A percentile compares a stretch with the other conserved stretches of the same genome.
These are phyloP conservation scores for Trichoderma koningiopsis DNA, from an alignment of 2,329 filamentous ascomycete genomes.

Conservation along the genomic window DNA sequence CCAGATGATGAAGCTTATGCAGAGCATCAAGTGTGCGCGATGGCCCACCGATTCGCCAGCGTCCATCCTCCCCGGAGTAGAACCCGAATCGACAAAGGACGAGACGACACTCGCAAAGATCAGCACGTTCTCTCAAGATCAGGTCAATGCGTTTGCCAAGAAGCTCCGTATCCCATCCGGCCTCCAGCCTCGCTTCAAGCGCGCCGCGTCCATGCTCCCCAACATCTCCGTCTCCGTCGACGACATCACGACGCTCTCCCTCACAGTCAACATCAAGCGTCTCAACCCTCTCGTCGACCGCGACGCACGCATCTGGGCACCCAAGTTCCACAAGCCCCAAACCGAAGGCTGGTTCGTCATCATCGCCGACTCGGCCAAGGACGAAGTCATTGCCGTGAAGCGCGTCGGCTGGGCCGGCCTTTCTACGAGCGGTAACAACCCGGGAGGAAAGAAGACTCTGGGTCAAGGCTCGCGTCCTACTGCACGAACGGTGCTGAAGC, in stretches of 20 bases:
- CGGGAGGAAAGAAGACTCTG: constrained; percentile 32
- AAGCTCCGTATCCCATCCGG: constrained; percentile 52
- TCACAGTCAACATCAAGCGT: constrained; percentile 67
- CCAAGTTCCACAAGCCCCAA: constrained; percentile 90
- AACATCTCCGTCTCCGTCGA: constrained; percentile 64
- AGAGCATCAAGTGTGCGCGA: constrained; percentile 87
- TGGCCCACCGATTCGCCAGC: constrained; percentile 85
- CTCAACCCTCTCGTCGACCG: constrained; percentile 65
- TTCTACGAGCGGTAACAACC: not conserved
- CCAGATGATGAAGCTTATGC: constrained; percentile 81
- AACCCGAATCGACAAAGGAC: constrained; percentile 46
- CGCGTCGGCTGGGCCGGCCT: constrained; percentile 69
- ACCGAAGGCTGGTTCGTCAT: constrained; percentile 92
- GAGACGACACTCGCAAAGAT: constrained; percentile 48
- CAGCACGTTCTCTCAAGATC: constrained; percentile 39
- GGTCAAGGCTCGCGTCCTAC: constrained; percentile 50
- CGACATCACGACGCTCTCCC: constrained; percentile 60
- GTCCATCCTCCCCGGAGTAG: constrained; percentile 76
- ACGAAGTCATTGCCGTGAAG: constrained; percentile 86
- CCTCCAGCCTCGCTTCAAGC: constrained; percentile 53
- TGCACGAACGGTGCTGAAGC: constrained; percentile 59
- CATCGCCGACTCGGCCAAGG: constrained; percentile 65
- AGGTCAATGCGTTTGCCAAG: constrained; percentile 49
- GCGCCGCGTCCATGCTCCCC: constrained; percentile 68
- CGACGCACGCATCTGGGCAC: constrained; percentile 79